A percentile compares a stretch with the other conserved stretches of the same genome.
These are phyloP conservation scores for Spergularia bocconei DNA, from an alignment of 148 eudicot genomes.

Conservation along the genomic window DNA sequence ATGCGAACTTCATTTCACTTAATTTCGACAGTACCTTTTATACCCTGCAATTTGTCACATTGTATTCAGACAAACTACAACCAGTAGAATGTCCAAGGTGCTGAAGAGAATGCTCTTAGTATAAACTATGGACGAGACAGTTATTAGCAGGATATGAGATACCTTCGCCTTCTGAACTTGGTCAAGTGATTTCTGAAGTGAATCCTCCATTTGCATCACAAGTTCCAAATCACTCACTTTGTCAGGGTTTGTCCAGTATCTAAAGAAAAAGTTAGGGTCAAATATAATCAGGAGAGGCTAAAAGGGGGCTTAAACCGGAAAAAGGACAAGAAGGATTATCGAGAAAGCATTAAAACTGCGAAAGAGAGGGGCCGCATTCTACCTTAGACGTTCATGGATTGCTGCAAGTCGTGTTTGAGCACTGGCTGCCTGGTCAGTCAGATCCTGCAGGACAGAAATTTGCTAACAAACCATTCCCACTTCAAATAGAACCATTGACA, in stretches of 20 bases:
- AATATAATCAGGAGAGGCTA: neutral
- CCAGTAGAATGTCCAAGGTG: too few species aligned
- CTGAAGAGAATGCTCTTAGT: too few species aligned
- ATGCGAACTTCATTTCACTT: too few species aligned
- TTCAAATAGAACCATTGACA: constrained; percentile 15
- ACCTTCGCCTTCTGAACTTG: constrained; percentile 44
- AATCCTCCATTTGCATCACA: constrained; percentile 47
- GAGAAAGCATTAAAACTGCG: too few species aligned
- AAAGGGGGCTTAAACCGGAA: neutral
- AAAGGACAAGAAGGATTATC: neutral
- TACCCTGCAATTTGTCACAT: too few species aligned
- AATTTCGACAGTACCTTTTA: too few species aligned
- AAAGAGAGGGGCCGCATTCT: neutral
- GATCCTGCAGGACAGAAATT: constrained; percentile 34
- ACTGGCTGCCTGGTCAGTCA: constrained; percentile 36
- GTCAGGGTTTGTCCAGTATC: constrained; percentile 45
- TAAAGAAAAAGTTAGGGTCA: constrained; percentile 21
- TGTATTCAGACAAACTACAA: too few species aligned
- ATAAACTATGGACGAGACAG: too few species aligned
- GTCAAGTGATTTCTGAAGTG: constrained; percentile 36
- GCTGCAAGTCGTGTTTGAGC: constrained; percentile 43
- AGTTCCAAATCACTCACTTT: constrained; percentile 33
- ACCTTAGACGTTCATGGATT: constrained; percentile 46
- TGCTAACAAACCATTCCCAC: constrained; percentile 21
- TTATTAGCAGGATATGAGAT: neutral